Evolutionary conservation across 2,329 filamentous ascomycete genomes (phyloP), one percentile per base, ranked within the genome.

Genomic region (Didymella pinodella): DNA sequence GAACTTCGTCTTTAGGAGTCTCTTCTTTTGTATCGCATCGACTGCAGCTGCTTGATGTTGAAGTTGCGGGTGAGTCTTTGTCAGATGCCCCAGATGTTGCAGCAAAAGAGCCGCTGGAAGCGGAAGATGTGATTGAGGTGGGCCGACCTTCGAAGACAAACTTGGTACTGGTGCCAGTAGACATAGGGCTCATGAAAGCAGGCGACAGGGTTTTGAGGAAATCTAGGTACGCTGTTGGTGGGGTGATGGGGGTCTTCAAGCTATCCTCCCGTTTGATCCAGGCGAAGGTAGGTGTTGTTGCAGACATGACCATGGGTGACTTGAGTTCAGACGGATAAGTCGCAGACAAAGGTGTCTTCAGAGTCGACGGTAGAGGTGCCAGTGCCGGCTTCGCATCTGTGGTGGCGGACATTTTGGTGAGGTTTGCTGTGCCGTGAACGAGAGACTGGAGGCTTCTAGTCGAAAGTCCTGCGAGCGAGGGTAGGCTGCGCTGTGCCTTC

Each of bases 191-290:
- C 73, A 88, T 86, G 58, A 93, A 83, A 18, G 89, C 82, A 0
- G 86, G 85, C 1, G 86, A 89, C 79, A 96, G 87, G 60, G 89
- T 88, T 79, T 93, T 94, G 63, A 98, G 88, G 74, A 97, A 98
- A 73, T 98, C 93, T 66, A 92, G 90, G 75, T 98, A 98, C 57
- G 94, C 93, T 22, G 86, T 83, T 3, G 94, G 94, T 51, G 94
- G 94, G 50, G 91, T 96, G 76, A 98, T 96, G 48, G 93, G 93
- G 4, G 93, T 97, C 79, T 88, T 90, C 57, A 87, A 78, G 44
- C 83, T 78, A 59, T 88, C 85, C 67, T 90, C 85, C 54, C 81
- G 80, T 77, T 93, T 94, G 82, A 93, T 86, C 68, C 62, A 69
- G 60, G 70, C 67, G 20, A 86, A 82, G 46, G 83, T 83, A 49